Conservation (phyloP, 768 basidiomycete genomes). For the Russula olivacea region DNA sequence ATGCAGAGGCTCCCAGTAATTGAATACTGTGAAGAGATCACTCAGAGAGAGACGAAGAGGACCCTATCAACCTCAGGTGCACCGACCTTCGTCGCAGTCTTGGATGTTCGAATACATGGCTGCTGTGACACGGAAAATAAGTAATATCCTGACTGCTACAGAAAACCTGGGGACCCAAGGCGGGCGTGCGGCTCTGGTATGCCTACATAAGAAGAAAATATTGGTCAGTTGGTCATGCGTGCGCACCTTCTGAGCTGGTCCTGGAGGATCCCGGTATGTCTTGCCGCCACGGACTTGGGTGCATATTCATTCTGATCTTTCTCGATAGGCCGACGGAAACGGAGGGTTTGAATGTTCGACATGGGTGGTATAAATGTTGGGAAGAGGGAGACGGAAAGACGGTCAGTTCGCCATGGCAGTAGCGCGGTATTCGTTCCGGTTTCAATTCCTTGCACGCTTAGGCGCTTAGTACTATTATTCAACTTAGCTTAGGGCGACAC, state of each 20-base stretch:
- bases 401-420: too few relatives aligned
- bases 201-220: slow-evolving; percentile 16
- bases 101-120: slow-evolving; percentile 96
- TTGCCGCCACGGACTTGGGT: slow-evolving; percentile 26
- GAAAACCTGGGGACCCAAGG: slow-evolving; percentile 87
- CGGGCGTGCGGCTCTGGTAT: slow-evolving; percentile 53
- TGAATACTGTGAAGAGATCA: slow-evolving; percentile 62
- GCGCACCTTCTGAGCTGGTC: slow-evolving; percentile 69
- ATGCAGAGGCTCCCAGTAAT: slow-evolving; percentile 98
- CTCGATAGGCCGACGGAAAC: slow-evolving; percentile 32
- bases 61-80: not conserved
- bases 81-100: slow-evolving; percentile 92
- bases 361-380: not conserved
- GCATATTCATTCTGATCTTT: slow-evolving; percentile 24
- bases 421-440: too few relatives aligned
- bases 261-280: slow-evolving; percentile 69
- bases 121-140: slow-evolving; percentile 70
- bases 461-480: not conserved
- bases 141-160: slow-evolving; percentile 73
- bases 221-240: not conserved
- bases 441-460: too few relatives aligned
- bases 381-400: not conserved
- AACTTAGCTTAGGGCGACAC: not conserved
- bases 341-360: slow-evolving; percentile 32
- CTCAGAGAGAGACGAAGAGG: not conserved